phyloP scores from a whole-genome alignment of 352 stramenopile species.

The Aphanomyces euteiches region DNA sequence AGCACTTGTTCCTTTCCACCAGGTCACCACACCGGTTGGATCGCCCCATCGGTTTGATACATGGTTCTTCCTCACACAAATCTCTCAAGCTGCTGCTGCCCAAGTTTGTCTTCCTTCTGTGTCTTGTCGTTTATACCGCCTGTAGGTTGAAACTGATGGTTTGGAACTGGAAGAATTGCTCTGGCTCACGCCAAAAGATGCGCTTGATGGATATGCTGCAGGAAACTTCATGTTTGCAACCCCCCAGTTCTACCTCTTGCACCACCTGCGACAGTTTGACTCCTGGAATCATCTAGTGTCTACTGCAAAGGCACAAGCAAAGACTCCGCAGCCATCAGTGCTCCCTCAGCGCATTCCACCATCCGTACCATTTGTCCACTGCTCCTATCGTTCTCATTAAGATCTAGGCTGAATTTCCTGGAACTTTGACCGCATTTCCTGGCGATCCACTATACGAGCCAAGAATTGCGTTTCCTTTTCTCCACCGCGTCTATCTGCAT shows the following conservation, averaged over 20 bases:
- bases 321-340: background rate
- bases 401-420: conserved; percentile 1
- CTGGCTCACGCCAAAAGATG: conserved; percentile 18
- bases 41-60: conserved; percentile 28
- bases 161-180: conserved; percentile 23
- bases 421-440: conserved; percentile 7
- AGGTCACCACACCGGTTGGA: conserved; percentile 22
- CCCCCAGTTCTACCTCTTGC: conserved; percentile 25
- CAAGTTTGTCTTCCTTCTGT: background rate
- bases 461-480: background rate
- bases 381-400: no score
- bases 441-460: conserved; percentile 11
- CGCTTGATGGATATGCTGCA: conserved; percentile 3
- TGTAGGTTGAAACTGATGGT: conserved; percentile 13
- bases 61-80: conserved; percentile 28
- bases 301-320: background rate
- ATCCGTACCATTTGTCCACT: background rate
- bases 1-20: conserved; percentile 18
- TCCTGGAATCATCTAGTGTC: background rate
- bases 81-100: background rate
- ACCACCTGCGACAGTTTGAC: conserved; percentile 14
- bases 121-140: background rate
- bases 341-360: conserved; percentile 11
- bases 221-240: conserved; percentile 19
- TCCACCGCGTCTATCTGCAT: conserved; percentile 5